Conservation (phyloP, 805 yeast genomes). For the Cyberlindnera euphorbiiphila region DNA sequence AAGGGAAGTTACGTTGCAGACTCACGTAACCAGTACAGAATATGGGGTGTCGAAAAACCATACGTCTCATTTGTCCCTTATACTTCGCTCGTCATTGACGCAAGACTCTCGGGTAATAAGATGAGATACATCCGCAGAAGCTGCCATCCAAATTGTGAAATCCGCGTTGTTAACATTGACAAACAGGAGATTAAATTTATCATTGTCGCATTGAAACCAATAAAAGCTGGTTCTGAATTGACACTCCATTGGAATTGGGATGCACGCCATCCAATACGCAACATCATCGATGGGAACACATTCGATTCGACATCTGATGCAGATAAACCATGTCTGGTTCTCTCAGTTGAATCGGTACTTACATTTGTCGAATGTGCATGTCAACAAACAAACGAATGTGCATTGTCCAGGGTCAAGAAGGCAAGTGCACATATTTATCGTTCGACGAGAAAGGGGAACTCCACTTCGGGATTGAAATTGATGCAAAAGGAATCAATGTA, state of each 20-base stretch:
- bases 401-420: constrained; percentile 56
- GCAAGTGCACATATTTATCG: constrained; percentile 57
- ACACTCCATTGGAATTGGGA: constrained; percentile 92
- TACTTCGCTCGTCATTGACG: constrained; percentile 69
- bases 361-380: constrained; percentile 66
- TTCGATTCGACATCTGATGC: constrained; percentile 53
- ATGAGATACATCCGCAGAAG: constrained; percentile 72
- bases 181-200: constrained; percentile 46
- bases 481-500: constrained; percentile 32
- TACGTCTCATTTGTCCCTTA: constrained; percentile 52
- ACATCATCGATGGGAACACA: constrained; percentile 38
- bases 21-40: constrained; percentile 69
- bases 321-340: constrained; percentile 52
- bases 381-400: constrained; percentile 46
- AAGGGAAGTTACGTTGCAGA: constrained; percentile 61
- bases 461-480: constrained; percentile 24
- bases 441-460: constrained; percentile 37
- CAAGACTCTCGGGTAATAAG: constrained; percentile 74
- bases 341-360: constrained; percentile 58
- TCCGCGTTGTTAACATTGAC: constrained; percentile 43
- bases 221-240: constrained; percentile 66
- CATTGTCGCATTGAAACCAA: constrained; percentile 51
- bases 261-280: constrained; percentile 63
- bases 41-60: constrained; percentile 67
- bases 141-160: constrained; percentile 71